Base-by-base conservation (phyloP, 805 yeast genomes). In the Pichia manshurica region DNA sequence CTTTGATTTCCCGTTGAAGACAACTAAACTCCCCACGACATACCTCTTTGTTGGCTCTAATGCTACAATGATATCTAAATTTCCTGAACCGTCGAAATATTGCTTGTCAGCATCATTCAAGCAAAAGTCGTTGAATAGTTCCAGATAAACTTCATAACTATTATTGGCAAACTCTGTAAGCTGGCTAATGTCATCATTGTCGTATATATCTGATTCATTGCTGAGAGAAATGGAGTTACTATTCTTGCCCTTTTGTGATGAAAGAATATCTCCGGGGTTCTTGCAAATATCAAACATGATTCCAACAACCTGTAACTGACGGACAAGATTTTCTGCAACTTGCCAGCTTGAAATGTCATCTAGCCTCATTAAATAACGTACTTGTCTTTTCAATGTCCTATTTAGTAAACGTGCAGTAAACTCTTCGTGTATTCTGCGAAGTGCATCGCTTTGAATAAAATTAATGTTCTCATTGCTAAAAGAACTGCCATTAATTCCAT, bases 301-400 rank as follows among this genome's bases (percentile, higher is more conserved):
- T 2, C 84, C 83, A 38, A 78, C 79, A 47, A 78, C 77, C 65
- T 75, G 78, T 52, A 79, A 66, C 53, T 79, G 82, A 45, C 75
- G 65, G 40, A 78, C 76, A 6, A 79, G 70, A 53, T 76, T 76
- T 48, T 74, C 70, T 3, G 82, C 75, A 4, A 79, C 81, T 54
- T 62, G 68, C 84, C 84, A 79, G 22, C 59, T 60, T 3, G 59
- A 59, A 28, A 77, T 56, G 45, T 49, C 44, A 20, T 69, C 59
- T 44, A 77, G 55, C 19, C 70, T 53, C 77, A 77, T 69, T 5
- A 72, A 59, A 46, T 67, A 42, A 6, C 32, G 20, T 12, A 41
- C 19, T 19, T 45, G 36, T 20, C 43, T 29, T 10, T 29, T 41
- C 13, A 37, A 15, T n/a, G 39, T 8, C 17, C 34, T 39, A 10